Base-by-base conservation (phyloP, 805 yeast genomes). In the Cyberlindnera nakhonratchasimensis region DNA sequence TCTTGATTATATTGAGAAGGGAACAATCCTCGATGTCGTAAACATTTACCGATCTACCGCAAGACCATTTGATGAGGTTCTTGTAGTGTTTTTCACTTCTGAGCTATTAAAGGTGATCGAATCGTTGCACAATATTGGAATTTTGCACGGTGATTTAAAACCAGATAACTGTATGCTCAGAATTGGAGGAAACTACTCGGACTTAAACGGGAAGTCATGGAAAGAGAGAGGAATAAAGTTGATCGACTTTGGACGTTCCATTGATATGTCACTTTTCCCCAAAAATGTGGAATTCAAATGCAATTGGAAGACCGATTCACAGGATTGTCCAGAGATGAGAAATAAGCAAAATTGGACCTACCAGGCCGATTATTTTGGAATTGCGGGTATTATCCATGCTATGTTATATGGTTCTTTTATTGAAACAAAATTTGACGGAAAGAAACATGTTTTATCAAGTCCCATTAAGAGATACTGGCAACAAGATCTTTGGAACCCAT, bases 81-180 rank as follows among this genome's bases (percentile, higher is more conserved):
- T 88, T 5, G 75, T 75, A 3, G 72, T 84, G 43, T 83, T 77
- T 54, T 65, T 86, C 29, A 69, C 91, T 0, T 64, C 78, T 9
- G 88, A 88, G 56, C 57, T 90, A 10, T 54, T 89, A 34, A 70
- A 75, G 31, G 69, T 77, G 0, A 62, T 87, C 6, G 80, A 79
- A 39, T 60, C 66, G 2, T 61, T 90, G n/a, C 96, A 89, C 55
- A 59, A 62, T 0, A 61, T 73, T 13, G 82, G 82, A 0, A 78
- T 89, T 1, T 68, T 89, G 11, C 96, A 89, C 64, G 95, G 96
- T 2, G 95, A 89, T 58, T 61, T 89, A 40, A 86, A 84, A 56
- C 82, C 96, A 0, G 96, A 86, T 48, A 89, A 88, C 57, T 85
- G 93, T 50, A 84, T 89, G 95, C 56, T 87, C 0, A 63, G 84